Evolutionary conservation across 169 alveolate genomes (phyloP).

Genomic region (Plasmodium adleri): DNA sequence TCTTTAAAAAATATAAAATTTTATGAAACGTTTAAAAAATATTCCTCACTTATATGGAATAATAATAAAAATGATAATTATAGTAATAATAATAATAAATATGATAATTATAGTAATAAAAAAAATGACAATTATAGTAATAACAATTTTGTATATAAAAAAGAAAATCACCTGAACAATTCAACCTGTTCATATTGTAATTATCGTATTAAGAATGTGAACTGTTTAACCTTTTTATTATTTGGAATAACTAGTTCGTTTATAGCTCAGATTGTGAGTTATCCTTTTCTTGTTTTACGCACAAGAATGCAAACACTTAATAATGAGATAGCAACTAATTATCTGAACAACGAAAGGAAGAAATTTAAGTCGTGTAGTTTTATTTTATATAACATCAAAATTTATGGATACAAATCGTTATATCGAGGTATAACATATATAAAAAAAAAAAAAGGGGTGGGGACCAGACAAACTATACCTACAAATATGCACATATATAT

Average conservation of each 20-base stretch:
- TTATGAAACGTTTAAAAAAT: not conserved
- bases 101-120: not conserved
- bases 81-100: not conserved
- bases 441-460: too few relatives aligned
- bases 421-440: conserved; percentile 35
- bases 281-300: conserved; percentile 59
- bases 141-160: conserved; percentile 3
- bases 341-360: conserved; percentile 56
- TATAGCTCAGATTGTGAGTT: conserved; percentile 62
- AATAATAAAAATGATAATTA: not conserved
- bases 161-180: conserved; percentile 21
- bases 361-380: conserved; percentile 57
- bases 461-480: too few relatives aligned
- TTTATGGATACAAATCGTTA: conserved; percentile 48
- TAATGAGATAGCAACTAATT: conserved; percentile 62
- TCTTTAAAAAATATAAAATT: conserved; percentile 2
- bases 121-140: not conserved
- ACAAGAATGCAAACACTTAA: conserved; percentile 70
- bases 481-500: too few relatives aligned
- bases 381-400: conserved; percentile 47
- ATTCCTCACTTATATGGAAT: not conserved
- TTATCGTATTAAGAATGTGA: conserved; percentile 61
- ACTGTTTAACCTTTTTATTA: conserved; percentile 49
- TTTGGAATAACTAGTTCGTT: conserved; percentile 68
- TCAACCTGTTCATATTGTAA: conserved; percentile 39